Evolutionary conservation across 306 rosid genomes (phyloP).

Genomic region (Quercus cerris): DNA sequence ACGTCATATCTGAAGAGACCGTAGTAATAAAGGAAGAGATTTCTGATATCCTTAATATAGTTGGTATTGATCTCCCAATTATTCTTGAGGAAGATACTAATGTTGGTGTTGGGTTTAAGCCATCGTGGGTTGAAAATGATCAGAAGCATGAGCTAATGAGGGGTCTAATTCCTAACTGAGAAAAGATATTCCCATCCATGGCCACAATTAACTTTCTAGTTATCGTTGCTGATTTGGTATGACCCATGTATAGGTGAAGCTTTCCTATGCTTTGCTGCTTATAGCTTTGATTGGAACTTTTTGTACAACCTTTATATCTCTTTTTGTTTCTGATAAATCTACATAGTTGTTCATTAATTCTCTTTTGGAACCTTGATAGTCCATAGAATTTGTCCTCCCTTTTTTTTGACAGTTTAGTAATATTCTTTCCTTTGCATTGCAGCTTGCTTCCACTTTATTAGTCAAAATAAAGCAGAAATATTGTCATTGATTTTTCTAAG

Average conservation of each 20-base stretch:
- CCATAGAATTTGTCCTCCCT: not conserved
- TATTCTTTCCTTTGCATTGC: no score
- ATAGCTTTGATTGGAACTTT: not conserved
- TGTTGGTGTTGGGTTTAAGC: conserved; percentile 21
- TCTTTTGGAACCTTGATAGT: not conserved
- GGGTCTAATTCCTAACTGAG: conserved; percentile 24
- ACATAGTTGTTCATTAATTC: not conserved
- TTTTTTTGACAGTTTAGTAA: no score
- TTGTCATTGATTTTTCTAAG: not conserved
- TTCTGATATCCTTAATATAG: conserved; percentile 10
- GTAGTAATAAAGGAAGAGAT: conserved; percentile 15
- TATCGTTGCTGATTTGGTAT: not conserved
- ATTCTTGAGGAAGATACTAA: conserved; percentile 19
- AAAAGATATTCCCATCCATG: conserved; percentile 2
- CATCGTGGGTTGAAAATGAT: conserved; percentile 33
- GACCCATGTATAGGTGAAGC: conserved; percentile 9
- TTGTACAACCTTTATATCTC: not conserved
- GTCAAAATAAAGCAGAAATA: not conserved
- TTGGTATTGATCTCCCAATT: conserved; percentile 5
- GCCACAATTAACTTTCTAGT: not conserved
- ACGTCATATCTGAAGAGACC: conserved; percentile 14
- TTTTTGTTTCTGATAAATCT: not conserved
- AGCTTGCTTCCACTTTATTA: no score
- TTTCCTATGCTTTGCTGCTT: not conserved
- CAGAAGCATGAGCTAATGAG: conserved; percentile 28